Evolutionary conservation across 2,329 filamentous ascomycete genomes (phyloP).

Genomic region (Endothia cerciana): DNA sequence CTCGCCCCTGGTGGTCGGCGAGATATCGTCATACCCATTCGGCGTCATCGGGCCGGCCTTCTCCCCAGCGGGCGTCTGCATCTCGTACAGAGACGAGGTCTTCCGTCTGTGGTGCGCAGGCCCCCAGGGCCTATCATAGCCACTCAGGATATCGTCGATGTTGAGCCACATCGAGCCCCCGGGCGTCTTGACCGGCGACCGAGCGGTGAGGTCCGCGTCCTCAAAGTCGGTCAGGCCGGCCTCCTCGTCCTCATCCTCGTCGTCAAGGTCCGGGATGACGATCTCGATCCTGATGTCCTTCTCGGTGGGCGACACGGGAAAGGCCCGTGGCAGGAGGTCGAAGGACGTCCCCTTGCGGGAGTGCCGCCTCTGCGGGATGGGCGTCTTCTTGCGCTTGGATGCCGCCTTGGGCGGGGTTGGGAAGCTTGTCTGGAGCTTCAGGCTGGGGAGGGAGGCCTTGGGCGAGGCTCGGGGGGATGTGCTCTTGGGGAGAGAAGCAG

Average conservation of each 20-base stretch:
- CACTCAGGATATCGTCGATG: slow-evolving; percentile 50
- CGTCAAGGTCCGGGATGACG: slow-evolving; percentile 30
- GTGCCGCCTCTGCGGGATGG: slow-evolving; percentile 14
- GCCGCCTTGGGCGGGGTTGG: slow-evolving; percentile 28
- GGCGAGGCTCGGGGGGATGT: slow-evolving; percentile 11
- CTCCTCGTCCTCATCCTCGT: slow-evolving; percentile 41
- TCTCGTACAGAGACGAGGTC: slow-evolving; percentile 17
- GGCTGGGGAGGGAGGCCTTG: slow-evolving; percentile 23
- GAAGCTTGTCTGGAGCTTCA: slow-evolving; percentile 38
- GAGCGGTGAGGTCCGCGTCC: slow-evolving; percentile 44
- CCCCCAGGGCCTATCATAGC: slow-evolving; percentile 28
- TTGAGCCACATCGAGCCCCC: slow-evolving; percentile 31
- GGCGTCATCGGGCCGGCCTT: slow-evolving; percentile 57
- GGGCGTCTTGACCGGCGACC: slow-evolving; percentile 38
- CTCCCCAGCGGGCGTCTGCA: slow-evolving; percentile 30
- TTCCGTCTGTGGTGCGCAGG: slow-evolving; percentile 18
- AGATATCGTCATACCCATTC: slow-evolving; percentile 64
- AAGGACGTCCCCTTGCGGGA: slow-evolving; percentile 2
- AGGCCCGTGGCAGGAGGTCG: neutral
- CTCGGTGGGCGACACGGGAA: slow-evolving; percentile 10
- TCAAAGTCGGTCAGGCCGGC: slow-evolving; percentile 34
- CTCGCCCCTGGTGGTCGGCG: slow-evolving; percentile 63
- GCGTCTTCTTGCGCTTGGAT: slow-evolving; percentile 19
- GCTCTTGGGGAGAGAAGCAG: neutral
- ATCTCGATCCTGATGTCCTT: slow-evolving; percentile 34